Conservation (phyloP, 2,329 filamentous ascomycete species). For the Aspergillus eucalypticola region DNA sequence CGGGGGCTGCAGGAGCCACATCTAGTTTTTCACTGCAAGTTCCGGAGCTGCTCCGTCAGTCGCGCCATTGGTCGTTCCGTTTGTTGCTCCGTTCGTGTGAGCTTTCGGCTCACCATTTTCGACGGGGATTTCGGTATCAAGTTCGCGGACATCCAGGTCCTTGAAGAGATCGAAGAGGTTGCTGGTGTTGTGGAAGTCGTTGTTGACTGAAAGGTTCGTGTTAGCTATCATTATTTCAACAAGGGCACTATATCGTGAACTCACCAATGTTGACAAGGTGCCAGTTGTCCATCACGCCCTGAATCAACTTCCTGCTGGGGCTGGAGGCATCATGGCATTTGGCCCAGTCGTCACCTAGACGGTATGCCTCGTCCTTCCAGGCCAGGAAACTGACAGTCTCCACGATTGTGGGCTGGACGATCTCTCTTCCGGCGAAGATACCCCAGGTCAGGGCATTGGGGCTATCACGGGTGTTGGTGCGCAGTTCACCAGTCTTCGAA, state of each 20-base stretch:
- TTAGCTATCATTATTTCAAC: slow-evolving; percentile 22
- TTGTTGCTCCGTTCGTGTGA: slow-evolving; percentile 24
- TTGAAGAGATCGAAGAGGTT: slow-evolving; percentile 86
- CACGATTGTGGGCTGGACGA: slow-evolving; percentile 99
- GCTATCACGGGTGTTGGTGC: slow-evolving; percentile 79
- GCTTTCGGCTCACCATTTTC: slow-evolving; percentile 22
- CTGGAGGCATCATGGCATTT: slow-evolving; percentile 79
- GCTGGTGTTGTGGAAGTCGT: slow-evolving; percentile 85
- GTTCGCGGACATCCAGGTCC: slow-evolving; percentile 56
- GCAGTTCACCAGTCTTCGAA: slow-evolving; percentile 76
- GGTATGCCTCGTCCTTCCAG: slow-evolving; percentile 98
- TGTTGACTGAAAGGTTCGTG: slow-evolving; percentile 68
- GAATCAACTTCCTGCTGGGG: slow-evolving; percentile 76
- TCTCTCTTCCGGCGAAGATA: slow-evolving; percentile 97
- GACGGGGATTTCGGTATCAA: slow-evolving; percentile 34
- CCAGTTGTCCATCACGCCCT: slow-evolving; percentile 85
- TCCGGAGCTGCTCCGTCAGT: slow-evolving; percentile 21
- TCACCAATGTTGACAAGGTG: slow-evolving; percentile 92
- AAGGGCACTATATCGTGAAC: slow-evolving; percentile 33
- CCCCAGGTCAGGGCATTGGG: slow-evolving; percentile 99
- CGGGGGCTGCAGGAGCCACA: slow-evolving; percentile 9
- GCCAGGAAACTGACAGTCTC: slow-evolving; percentile 96
- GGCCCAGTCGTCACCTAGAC: slow-evolving; percentile 89
- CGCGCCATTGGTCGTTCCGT: slow-evolving; percentile 18
- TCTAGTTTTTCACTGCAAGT: slow-evolving; percentile 28